Conservation (phyloP, 2,329 filamentous ascomycete species). For the Botrytis hyacinthi region DNA sequence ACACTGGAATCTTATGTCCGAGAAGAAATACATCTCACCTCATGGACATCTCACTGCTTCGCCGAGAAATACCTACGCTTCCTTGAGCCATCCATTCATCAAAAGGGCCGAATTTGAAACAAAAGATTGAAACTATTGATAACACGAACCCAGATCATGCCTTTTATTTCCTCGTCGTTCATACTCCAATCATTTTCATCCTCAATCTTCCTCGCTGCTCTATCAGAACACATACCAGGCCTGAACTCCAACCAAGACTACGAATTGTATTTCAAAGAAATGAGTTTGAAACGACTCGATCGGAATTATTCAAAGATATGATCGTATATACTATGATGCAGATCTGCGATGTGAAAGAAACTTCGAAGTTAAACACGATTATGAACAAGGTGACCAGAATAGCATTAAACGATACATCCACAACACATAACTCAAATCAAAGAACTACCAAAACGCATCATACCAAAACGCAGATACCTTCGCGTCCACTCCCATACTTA, state of each 20-base stretch:
- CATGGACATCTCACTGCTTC: not conserved
- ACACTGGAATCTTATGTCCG: not conserved
- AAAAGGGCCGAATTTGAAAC: conserved; percentile 8
- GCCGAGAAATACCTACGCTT: not conserved
- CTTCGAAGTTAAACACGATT: not conserved
- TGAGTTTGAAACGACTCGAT: not conserved
- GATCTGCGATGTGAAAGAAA: not conserved
- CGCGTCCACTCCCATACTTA: too few species aligned
- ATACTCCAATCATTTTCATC: not conserved
- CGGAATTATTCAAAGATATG: fast-evolving
- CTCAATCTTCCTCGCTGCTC: too few species aligned
- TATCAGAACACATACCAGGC: not conserved
- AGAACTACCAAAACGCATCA: too few species aligned
- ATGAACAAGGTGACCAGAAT: not conserved
- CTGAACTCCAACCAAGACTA: not conserved
- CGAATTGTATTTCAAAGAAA: not conserved
- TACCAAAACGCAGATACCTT: too few species aligned
- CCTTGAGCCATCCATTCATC: not conserved
- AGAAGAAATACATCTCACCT: not conserved
- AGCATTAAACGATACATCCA: too few species aligned
- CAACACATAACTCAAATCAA: too few species aligned
- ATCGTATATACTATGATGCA: not conserved
- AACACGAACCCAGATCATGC: not conserved
- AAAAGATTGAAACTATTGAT: not conserved
- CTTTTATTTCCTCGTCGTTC: not conserved